Percentiles rank a stretch among this genome's conserved stretches.
These are phyloP conservation scores for Bauhinia variegata DNA, from an alignment of 306 rosid species.

Conservation along the genomic window DNA sequence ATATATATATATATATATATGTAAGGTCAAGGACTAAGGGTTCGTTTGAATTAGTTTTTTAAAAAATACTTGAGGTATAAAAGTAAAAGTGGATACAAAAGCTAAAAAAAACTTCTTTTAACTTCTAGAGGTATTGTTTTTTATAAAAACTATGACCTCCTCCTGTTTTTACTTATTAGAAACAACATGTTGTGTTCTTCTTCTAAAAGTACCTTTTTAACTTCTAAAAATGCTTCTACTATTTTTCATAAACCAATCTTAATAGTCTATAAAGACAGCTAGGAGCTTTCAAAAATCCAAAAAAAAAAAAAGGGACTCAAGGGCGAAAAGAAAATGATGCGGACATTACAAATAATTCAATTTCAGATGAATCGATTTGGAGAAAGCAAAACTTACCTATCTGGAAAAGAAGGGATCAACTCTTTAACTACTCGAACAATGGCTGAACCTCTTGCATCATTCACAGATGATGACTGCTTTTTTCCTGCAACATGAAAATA, in stretches of 20 bases:
- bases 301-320: not conserved
- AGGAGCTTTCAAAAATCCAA: conserved; percentile 1
- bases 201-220: too few relatives aligned
- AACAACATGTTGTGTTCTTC: too few relatives aligned
- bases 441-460: conserved; percentile 29
- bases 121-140: too few relatives aligned
- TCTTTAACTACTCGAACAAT: conserved; percentile 51
- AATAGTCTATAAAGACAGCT: conserved; percentile 18
- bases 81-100: too few relatives aligned
- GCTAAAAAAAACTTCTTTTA: too few relatives aligned
- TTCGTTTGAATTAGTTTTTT: too few relatives aligned
- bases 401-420: conserved; percentile 57
- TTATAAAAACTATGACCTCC: too few relatives aligned
- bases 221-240: too few relatives aligned
- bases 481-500: conserved; percentile 36
- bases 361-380: not conserved
- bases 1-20: conserved; percentile 4
- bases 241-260: not conserved
- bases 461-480: conserved; percentile 34
- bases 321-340: conserved; percentile 16
- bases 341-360: not conserved
- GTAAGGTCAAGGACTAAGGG: conserved; percentile 2
- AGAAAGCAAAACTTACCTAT: conserved; percentile 56
- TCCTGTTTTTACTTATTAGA: too few relatives aligned
- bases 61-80: too few relatives aligned